Evolutionary conservation across 2,329 filamentous ascomycete species (phyloP).

Genomic region (Scortechinia acanthostroma): DNA sequence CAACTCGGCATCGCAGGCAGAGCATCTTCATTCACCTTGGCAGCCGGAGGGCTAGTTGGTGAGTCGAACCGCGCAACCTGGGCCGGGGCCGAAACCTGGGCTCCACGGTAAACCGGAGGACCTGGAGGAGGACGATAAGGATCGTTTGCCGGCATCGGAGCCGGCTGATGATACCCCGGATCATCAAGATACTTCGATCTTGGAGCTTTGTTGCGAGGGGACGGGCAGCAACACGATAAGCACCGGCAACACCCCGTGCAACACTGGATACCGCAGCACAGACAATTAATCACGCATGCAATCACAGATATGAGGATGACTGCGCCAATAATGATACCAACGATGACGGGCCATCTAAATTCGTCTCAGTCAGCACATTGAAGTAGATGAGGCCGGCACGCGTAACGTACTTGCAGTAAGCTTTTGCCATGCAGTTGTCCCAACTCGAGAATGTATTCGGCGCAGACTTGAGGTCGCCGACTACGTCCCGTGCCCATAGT

Average conservation of each 20-base stretch:
- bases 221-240: not conserved
- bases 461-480: not conserved
- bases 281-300: not conserved
- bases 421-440: constrained; percentile 1
- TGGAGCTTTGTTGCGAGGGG: not conserved
- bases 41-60: not conserved
- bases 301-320: not conserved
- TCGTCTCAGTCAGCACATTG: too few relatives aligned
- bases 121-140: not conserved
- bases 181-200: not conserved
- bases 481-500: not conserved
- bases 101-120: not conserved
- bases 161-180: not conserved
- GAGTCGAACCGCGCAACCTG: not conserved
- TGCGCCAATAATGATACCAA: not conserved
- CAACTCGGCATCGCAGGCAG: not conserved
- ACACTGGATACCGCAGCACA: not conserved
- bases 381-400: too few relatives aligned
- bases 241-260: not conserved
- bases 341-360: constrained; percentile 2
- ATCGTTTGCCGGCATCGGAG: not conserved
- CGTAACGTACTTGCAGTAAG: constrained; percentile 1
- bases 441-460: not conserved
- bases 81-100: not conserved
- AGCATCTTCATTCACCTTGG: not conserved